Conservation (phyloP, 2,329 filamentous ascomycete species). For the Karstenula rhodostoma region DNA sequence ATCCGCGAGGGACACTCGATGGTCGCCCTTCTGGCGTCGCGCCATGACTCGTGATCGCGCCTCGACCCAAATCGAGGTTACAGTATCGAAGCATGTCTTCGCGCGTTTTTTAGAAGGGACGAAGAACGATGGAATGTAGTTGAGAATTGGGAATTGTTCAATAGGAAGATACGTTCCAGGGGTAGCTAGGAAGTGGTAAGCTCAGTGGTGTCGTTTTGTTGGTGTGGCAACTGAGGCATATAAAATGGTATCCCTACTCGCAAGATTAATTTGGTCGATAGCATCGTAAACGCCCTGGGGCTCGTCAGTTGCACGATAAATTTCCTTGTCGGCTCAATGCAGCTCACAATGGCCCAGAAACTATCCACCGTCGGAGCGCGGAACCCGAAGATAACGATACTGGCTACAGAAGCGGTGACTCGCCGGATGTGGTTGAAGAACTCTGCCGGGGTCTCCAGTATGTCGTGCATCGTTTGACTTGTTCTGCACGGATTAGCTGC, state of each 20-base stretch:
- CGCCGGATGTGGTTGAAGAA: conserved; percentile 47
- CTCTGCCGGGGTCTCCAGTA: conserved; percentile 53
- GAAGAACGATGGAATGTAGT: conserved; percentile 30
- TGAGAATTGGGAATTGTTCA: conserved; percentile 38
- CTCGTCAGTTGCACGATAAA: conserved; percentile 15
- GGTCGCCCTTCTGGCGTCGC: conserved; percentile 29
- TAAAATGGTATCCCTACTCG: neutral
- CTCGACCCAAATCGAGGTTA: conserved; percentile 29
- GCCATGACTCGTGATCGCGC: conserved; percentile 25
- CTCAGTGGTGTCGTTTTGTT: conserved; percentile 20
- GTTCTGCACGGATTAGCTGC: conserved; percentile 50
- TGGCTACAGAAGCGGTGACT: conserved; percentile 30
- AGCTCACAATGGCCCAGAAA: conserved; percentile 35
- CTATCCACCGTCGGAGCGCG: conserved; percentile 23
- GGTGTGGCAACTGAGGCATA: conserved; percentile 24
- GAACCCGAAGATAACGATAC: conserved; percentile 28
- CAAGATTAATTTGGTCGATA: conserved; percentile 8
- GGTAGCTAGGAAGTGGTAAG: conserved; percentile 15
- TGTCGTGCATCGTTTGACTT: conserved; percentile 49
- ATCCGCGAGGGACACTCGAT: conserved; percentile 35
- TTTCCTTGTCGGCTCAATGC: neutral
- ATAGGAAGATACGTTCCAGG: conserved; percentile 21
- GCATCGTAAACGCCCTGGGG: neutral
- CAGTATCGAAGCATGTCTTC: conserved; percentile 22
- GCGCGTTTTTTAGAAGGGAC: conserved; percentile 23